Evolutionary conservation across 2,329 filamentous ascomycete species (phyloP).

Genomic region (Volutella citrinella): DNA sequence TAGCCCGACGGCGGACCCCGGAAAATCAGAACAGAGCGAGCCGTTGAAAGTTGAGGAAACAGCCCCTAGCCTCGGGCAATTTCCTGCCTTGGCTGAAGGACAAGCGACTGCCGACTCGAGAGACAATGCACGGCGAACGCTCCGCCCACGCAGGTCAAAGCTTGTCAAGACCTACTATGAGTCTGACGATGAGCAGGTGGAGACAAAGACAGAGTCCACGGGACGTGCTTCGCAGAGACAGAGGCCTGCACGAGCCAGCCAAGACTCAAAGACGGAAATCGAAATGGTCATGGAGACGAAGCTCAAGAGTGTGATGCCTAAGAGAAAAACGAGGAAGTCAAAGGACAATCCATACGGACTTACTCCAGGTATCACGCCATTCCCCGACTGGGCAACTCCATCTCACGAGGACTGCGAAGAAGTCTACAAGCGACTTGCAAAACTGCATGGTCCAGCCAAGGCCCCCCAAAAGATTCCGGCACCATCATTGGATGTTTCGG

Average conservation of each 20-base stretch:
- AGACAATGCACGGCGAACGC: neutral
- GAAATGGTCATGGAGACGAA: too few relatives aligned
- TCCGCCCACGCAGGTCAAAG: conserved; percentile 7
- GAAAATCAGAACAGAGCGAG: too few relatives aligned
- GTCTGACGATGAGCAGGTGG: conserved; percentile 20
- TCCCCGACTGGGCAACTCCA: conserved; percentile 22
- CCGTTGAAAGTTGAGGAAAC: neutral
- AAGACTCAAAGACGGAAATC: too few relatives aligned
- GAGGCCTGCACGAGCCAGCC: neutral
- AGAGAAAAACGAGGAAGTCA: too few relatives aligned
- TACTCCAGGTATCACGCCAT: conserved; percentile 24
- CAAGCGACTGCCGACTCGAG: neutral
- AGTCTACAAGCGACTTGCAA: conserved; percentile 19
- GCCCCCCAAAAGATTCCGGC: conserved; percentile 25
- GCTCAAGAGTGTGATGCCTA: too few relatives aligned
- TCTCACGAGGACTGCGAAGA: conserved; percentile 20
- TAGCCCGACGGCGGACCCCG: neutral
- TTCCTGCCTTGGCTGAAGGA: neutral
- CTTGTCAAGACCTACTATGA: conserved; percentile 14
- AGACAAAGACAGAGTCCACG: too few relatives aligned
- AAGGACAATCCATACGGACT: conserved; percentile 25
- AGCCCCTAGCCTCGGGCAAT: neutral
- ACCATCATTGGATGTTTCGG: conserved; percentile 24
- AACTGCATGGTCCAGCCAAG: conserved; percentile 21
- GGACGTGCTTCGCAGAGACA: neutral